Evolutionary conservation across 495 filamentous ascomycete genomes (phyloP).

Genomic region (Aspergillus sclerotiicarbonarius): DNA sequence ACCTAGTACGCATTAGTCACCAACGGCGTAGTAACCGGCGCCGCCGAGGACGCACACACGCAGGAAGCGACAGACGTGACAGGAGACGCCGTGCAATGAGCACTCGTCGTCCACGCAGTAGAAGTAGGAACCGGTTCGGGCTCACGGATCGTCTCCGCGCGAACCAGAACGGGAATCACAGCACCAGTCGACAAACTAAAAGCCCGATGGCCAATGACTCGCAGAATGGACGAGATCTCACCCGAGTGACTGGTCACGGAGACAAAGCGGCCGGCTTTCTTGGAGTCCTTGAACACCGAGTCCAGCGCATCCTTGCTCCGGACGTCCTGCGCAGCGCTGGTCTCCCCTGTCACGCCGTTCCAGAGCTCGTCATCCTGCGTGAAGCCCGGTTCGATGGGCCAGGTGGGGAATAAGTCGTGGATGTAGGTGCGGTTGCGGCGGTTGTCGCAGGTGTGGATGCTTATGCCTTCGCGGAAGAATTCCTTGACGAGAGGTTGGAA

Average conservation of each 20-base stretch:
- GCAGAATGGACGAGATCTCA: slow-evolving; percentile 57
- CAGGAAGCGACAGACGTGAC: slow-evolving; percentile 47
- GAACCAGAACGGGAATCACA: slow-evolving; percentile 67
- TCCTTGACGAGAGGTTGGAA: slow-evolving; percentile 70
- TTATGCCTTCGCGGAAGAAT: slow-evolving; percentile 67
- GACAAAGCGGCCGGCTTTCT: slow-evolving; percentile 49
- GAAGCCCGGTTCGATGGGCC: slow-evolving; percentile 62
- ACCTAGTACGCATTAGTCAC: not conserved
- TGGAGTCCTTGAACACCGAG: slow-evolving; percentile 57
- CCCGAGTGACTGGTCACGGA: slow-evolving; percentile 69
- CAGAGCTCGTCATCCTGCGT: slow-evolving; percentile 60
- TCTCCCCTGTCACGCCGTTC: slow-evolving; percentile 55
- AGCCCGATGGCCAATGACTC: slow-evolving; percentile 57
- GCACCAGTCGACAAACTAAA: slow-evolving; percentile 66
- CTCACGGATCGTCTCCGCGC: slow-evolving; percentile 42
- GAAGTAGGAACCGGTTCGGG: slow-evolving; percentile 30
- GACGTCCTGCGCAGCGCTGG: slow-evolving; percentile 50
- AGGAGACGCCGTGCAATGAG: slow-evolving; percentile 52
- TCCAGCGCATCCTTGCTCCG: slow-evolving; percentile 57
- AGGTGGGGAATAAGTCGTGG: slow-evolving; percentile 53
- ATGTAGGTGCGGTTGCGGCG: slow-evolving; percentile 60
- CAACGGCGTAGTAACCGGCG: slow-evolving; percentile 38
- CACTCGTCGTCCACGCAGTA: slow-evolving; percentile 37
- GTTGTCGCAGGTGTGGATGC: slow-evolving; percentile 77
- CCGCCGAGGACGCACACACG: slow-evolving; percentile 43